Base-by-base conservation (phyloP, 306 rosid species). In the Rubus parviflorus region DNA sequence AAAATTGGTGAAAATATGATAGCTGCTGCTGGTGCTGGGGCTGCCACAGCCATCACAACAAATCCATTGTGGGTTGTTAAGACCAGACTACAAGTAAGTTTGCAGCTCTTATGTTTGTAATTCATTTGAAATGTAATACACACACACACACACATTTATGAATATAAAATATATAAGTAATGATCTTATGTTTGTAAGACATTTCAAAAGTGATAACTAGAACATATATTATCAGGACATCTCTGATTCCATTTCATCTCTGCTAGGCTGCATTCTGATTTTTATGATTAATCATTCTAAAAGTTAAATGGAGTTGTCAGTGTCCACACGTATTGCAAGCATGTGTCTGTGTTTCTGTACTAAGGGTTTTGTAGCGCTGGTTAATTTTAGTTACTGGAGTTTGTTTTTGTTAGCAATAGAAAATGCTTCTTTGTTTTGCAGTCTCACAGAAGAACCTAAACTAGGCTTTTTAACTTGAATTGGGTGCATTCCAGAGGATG, bases 31-130 rank as follows among this genome's bases (percentile, higher is more conserved):
- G 90, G 92, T 35, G 99, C 97, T n/a, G 99, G 99, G 72, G 97
- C 90, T 10, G 91, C 96, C 77, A 95, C 99, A 42, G 87, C 97
- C 49, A 78, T 92, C 78, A 62, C 93, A 64, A 92, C 96, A 56
- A 95, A 95, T 86, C 99, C 99, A 40, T 78, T 95, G 85, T 95
- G 99, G 99, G 99, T 95, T 84, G 97, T 95, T 68, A 92, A 95
- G 84, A 95, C 99, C 64, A 89, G 97, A 77, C 99, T 95, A 45
- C 99, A 95, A 89, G 99, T 95, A 81, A 86, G 90, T 90, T 81
- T 57, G 41, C 35, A 41, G 52, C 63, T 70, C 47, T 77, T 51
- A 62, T 53, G 64, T 48, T 73, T 70, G 47, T 40, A 40, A 53
- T 77, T 84, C 75, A 10, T 57, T 42, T 16, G 5, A 72, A 49